Evolutionary conservation across 805 yeast genomes (phyloP).

Genomic region (Candida nitratophila): DNA sequence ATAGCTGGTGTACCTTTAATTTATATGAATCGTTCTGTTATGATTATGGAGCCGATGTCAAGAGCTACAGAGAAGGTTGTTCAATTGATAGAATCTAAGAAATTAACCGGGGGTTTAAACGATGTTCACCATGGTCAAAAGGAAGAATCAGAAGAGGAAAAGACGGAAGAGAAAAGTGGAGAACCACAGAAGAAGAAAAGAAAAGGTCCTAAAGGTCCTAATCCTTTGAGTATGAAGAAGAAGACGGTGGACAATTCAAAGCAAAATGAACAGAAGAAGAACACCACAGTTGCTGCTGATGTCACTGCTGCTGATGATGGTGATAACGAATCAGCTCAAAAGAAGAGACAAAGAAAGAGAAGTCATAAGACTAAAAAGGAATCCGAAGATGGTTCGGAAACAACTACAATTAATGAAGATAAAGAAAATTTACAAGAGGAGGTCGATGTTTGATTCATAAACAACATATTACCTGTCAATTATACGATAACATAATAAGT

Average conservation of each 20-base stretch:
- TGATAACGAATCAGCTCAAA: neutral
- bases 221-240: slow-evolving; percentile 85
- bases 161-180: slow-evolving; percentile 11
- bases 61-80: slow-evolving; percentile 53
- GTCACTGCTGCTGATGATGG: neutral
- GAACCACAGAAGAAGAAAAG: slow-evolving; percentile 31
- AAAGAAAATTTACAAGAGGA: neutral
- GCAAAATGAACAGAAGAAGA: slow-evolving; percentile 6
- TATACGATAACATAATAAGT: too few species aligned
- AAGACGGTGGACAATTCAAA: slow-evolving; percentile 34
- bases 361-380: slow-evolving; percentile 9
- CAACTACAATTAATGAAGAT: neutral
- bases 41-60: slow-evolving; percentile 93
- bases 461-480: too few species aligned
- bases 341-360: slow-evolving; percentile 15
- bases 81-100: slow-evolving; percentile 48
- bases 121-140: slow-evolving; percentile 42
- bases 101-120: slow-evolving; percentile 75
- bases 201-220: slow-evolving; percentile 75
- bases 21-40: slow-evolving; percentile 83
- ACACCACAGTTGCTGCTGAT: too few species aligned
- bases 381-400: neutral
- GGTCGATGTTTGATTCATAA: too few species aligned
- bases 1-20: slow-evolving; percentile 89
- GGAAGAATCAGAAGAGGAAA: slow-evolving; percentile 13